A percentile compares a stretch with the other conserved stretches of the same genome.
Conservation (phyloP, 164 flowering plant species). For the Magnolia changhungtana region DNA sequence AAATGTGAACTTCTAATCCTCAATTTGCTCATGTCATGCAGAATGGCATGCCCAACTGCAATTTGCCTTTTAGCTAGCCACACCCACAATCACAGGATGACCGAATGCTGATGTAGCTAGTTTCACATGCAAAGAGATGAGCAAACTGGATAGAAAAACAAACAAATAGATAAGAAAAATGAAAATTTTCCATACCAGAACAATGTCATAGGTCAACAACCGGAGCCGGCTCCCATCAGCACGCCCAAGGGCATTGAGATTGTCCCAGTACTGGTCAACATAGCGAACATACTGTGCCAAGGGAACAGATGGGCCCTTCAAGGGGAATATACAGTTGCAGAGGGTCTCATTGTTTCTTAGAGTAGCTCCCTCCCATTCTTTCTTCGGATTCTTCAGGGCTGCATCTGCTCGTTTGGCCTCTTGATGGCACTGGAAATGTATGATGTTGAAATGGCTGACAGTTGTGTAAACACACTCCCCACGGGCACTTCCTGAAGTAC, state of each 20-base stretch:
- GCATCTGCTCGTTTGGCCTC: conserved; percentile 99
- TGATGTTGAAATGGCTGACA: conserved; percentile 95
- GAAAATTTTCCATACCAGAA: conserved; percentile 57
- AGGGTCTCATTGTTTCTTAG: conserved; percentile 93
- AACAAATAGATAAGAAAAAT: neutral
- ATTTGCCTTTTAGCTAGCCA: neutral
- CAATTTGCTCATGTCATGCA: neutral
- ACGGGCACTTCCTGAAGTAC: conserved; percentile 77
- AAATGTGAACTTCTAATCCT: neutral
- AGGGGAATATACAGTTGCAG: conserved; percentile 91
- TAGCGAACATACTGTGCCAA: conserved; percentile 67
- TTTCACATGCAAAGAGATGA: no score
- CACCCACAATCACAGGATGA: no score
- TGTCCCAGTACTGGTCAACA: conserved; percentile 95
- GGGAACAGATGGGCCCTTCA: conserved; percentile 89
- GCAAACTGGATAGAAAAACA: no score
- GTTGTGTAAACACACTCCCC: conserved; percentile 98
- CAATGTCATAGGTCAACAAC: conserved; percentile 89
- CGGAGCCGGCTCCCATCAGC: conserved; percentile 95
- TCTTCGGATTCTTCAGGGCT: conserved; percentile 88
- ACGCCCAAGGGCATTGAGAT: conserved; percentile 90
- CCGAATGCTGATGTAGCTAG: no score
- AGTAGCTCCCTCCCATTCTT: conserved; percentile 99
- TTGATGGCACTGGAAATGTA: conserved; percentile 97
- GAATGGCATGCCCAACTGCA: neutral